A percentile compares a stretch with the other conserved stretches of the same genome.
Conservation (phyloP, 2,329 filamentous ascomycete genomes). For the Colletotrichum sp. region DNA sequence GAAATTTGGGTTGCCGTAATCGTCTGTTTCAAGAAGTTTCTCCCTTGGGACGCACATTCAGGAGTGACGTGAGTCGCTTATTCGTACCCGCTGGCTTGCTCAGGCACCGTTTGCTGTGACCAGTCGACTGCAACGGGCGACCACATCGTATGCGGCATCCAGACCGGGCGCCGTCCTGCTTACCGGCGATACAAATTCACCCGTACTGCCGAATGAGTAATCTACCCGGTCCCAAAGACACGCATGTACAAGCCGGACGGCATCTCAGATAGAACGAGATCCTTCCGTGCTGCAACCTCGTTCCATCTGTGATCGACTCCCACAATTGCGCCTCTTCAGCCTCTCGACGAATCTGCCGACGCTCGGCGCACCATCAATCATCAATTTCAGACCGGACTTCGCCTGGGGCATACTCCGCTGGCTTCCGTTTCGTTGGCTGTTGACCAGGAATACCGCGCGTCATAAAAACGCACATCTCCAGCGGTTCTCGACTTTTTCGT, state of each 20-base stretch:
- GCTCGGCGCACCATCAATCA: neutral
- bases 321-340: neutral
- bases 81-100: neutral
- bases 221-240: neutral
- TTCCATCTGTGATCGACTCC: neutral
- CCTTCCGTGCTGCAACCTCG: neutral
- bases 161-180: neutral
- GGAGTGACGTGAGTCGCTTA: neutral
- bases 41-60: neutral
- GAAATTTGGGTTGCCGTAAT: neutral
- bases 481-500: neutral
- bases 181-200: neutral
- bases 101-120: neutral
- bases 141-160: neutral
- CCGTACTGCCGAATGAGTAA: neutral
- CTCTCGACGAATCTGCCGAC: neutral
- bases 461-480: neutral
- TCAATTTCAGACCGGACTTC: constrained; percentile 5
- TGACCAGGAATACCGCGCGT: neutral
- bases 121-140: neutral
- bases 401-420: neutral
- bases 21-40: constrained; percentile 2
- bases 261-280: neutral
- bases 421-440: neutral
- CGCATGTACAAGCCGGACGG: neutral